Evolutionary conservation across 768 basidiomycete species (phyloP), one percentile per base, ranked within the genome.

Genomic region (Macrolepiota fuliginosa): DNA sequence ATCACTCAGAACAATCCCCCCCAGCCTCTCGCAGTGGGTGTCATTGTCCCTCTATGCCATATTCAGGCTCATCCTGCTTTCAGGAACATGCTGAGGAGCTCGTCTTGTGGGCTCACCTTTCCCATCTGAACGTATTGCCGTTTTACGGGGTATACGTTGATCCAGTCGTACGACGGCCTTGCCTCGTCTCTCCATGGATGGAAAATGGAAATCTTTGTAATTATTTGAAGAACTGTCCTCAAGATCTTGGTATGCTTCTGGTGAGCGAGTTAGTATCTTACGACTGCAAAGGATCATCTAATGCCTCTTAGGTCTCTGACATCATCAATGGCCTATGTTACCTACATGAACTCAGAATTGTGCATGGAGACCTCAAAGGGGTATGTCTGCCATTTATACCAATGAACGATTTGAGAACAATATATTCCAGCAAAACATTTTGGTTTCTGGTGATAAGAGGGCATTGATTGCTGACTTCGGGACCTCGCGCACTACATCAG

Each of bases 231-330:
- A 35, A 17, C 6, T 27, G 46, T 19, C 63, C 65, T 3, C 11
- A 55, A 22, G 60, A 54, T 1, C 54, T 63, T 59, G 45, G 66
- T 5, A 29, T 63, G 15, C 55, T 56, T 46, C 52, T 70, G 56
- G 69, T 68, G 46, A 47, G 46, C 19, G 15, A 27, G 4, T 4
- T 9, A 5, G 6, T 32, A 63, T 42, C 13, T 7, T 0, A 15
- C 11, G 12, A 7, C 22, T 9, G 0, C 19, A 4, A 5, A 12
- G 27, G n/a, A 13, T 17, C 24, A 36, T 5, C 7, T 35, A 3
- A 22, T 24, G 6, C 4, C 32, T 9, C 15, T 25, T 24, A 58
- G 56, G 22, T 50, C 27, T 50, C 32, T 47, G 56, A 58, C 17
- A 24, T 49, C 15, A 22, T 50, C 25, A 4, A 42, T 5, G 56